A percentile compares a stretch with the other conserved stretches of the same genome.
Conservation (phyloP, 768 basidiomycete genomes). For the Hericium coralloides region DNA sequence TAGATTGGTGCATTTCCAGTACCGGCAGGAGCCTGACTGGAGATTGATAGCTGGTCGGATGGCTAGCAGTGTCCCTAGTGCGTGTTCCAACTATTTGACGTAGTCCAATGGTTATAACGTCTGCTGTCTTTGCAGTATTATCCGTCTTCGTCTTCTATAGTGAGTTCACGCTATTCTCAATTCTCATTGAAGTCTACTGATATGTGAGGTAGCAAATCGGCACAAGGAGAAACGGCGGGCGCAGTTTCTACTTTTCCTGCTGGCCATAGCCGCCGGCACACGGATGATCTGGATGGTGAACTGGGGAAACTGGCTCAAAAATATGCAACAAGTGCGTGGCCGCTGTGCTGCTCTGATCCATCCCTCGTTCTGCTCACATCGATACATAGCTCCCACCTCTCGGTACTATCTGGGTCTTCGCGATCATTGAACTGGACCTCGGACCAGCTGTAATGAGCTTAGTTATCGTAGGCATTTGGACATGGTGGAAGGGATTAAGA, state of each 20-base stretch:
- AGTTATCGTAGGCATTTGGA: slow-evolving; percentile 40
- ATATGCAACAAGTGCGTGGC: slow-evolving; percentile 60
- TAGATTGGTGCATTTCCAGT: slow-evolving; percentile 75
- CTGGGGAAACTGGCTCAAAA: slow-evolving; percentile 55
- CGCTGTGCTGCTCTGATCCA: background rate
- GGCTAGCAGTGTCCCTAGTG: slow-evolving; percentile 65
- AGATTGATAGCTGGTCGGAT: slow-evolving; percentile 46
- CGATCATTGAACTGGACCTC: slow-evolving; percentile 61
- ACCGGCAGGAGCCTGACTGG: slow-evolving; percentile 49
- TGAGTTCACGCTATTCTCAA: slow-evolving; percentile 25
- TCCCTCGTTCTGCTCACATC: background rate
- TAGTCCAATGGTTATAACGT: background rate
- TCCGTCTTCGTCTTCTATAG: slow-evolving; percentile 72
- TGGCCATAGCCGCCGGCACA: slow-evolving; percentile 49
- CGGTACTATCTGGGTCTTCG: slow-evolving; percentile 72
- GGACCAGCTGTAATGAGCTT: slow-evolving; percentile 52
- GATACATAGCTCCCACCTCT: slow-evolving; percentile 59
- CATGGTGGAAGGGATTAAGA: slow-evolving; percentile 53
- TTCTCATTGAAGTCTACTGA: background rate
- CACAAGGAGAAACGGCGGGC: slow-evolving; percentile 46
- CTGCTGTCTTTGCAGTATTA: slow-evolving; percentile 38
- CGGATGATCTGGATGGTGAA: slow-evolving; percentile 69
- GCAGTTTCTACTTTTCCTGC: slow-evolving; percentile 50
- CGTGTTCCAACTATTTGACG: slow-evolving; percentile 19
- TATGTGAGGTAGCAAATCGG: slow-evolving; percentile 43